A percentile compares a stretch with the other conserved stretches of the same genome.
Evolutionary conservation across 441 rosid species (phyloP).

Genomic region (Geranium incanum): DNA sequence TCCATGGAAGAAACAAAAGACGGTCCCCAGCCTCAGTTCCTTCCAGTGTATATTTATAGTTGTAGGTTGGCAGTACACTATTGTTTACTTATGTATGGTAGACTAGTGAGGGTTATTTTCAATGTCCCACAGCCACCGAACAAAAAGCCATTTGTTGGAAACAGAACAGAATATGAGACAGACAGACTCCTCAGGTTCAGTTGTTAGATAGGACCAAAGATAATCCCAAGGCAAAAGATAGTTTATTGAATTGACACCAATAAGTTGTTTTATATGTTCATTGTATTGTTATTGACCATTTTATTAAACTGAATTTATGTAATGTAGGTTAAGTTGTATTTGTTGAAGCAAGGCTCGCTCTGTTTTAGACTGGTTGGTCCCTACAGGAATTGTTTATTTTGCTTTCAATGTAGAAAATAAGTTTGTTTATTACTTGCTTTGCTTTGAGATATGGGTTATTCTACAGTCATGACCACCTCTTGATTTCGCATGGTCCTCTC

Average conservation of each 20-base stretch:
- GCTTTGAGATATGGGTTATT: no score
- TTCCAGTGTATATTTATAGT: neutral
- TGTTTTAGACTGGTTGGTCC: no score
- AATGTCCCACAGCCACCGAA: no score
- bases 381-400: no score
- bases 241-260: neutral
- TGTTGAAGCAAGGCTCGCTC: no score
- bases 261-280: neutral
- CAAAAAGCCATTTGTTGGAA: conserved; percentile 39
- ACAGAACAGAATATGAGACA: conserved; percentile 16
- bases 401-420: no score
- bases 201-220: neutral
- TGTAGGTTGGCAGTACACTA: neutral
- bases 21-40: neutral
- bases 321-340: neutral
- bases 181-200: neutral
- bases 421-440: no score
- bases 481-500: no score
- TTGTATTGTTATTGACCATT: neutral
- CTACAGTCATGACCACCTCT: no score
- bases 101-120: no score
- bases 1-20: conserved; percentile 10
- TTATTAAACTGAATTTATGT: neutral
- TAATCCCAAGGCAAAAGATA: neutral
- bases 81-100: neutral